A percentile compares a stretch with the other conserved stretches of the same genome.
Conservation (phyloP, 2,329 filamentous ascomycete genomes). For the Colletotrichum chlorophyti region DNA sequence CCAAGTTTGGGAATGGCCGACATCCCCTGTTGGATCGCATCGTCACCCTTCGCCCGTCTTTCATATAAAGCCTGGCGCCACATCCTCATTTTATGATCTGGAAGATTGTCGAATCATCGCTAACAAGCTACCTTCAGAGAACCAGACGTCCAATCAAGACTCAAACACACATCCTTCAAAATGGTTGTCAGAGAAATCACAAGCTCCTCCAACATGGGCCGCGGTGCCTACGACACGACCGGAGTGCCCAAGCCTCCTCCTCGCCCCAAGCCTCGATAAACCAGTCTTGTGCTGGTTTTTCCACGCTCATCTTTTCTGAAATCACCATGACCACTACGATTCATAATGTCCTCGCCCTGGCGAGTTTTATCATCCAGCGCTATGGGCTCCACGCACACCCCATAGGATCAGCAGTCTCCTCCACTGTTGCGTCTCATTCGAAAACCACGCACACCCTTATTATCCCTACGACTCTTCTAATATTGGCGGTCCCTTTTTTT, state of each 20-base stretch:
- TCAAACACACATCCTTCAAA: conserved; percentile 26
- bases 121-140: conserved; percentile 19
- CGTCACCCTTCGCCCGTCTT: conserved; percentile 37
- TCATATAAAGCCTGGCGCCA: conserved; percentile 28
- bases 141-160: not conserved
- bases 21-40: conserved; percentile 9
- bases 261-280: conserved; percentile 48
- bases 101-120: conserved; percentile 19
- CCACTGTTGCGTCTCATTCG: conserved; percentile 19
- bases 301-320: conserved; percentile 3
- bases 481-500: conserved; percentile 18
- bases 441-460: conserved; percentile 14
- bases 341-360: conserved; percentile 5
- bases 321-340: conserved; percentile 10
- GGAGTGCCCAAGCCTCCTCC: conserved; percentile 55
- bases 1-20: not conserved
- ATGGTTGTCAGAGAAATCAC: conserved; percentile 44
- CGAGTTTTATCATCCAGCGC: conserved; percentile 30
- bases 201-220: conserved; percentile 52
- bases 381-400: conserved; percentile 27
- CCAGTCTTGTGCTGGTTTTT: not conserved
- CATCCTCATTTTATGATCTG: conserved; percentile 31
- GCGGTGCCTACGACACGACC: conserved; percentile 60
- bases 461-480: conserved; percentile 21
- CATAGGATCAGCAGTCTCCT: conserved; percentile 21